Evolutionary conservation across 371 early-diverging fungal genomes (phyloP), one percentile per base, ranked within the genome.

Genomic region (Mucor velutinosus): DNA sequence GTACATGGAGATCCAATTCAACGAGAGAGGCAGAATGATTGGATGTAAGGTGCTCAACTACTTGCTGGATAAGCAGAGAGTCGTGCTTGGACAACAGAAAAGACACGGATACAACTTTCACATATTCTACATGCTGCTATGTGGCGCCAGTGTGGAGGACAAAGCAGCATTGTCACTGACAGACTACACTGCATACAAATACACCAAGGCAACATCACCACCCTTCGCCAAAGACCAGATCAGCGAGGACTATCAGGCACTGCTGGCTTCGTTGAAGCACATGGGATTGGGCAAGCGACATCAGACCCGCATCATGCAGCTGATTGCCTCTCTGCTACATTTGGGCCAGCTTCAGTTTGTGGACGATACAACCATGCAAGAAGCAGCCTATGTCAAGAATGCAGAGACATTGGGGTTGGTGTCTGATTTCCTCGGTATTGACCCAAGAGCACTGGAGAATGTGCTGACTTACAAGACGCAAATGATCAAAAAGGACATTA

Each of bases 31-130:
- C 14, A 88, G 91, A 15, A 89, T 99, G 77, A 82, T 91, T n/a
- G 97, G 98, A 32, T 91, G 92, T n/a, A 97, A 95, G 79, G 78
- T 93, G 60, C 85, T 97, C 62, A 94, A 95, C 66, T 98, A 96
- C 80, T 80, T 98, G 53, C 80, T 99, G 47, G 98, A 99, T 66
- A 93, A 93, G 77, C 80, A 78, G 58, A 86, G 95, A 29, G 86
- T 95, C 10, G 80, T 7, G 76, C 80, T 21, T 43, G 51, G 23
- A 58, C 62, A 30, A 15, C 88, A 85, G 81, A 86, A 39, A 91
- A 96, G 69, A 87, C 92, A 69, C 21, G 59, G 33, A 14, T 59
- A 21, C 59, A 97, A 90, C 76, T 98, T 97, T 77, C 95, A 98
- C 73, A 90, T 96, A 41, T 95, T 99, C 74, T 94, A 97, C 75